A percentile compares a stretch with the other conserved stretches of the same genome.
Evolutionary conservation across 2,329 filamentous ascomycete species (phyloP).

Genomic region (Akanthomyces lecanii): DNA sequence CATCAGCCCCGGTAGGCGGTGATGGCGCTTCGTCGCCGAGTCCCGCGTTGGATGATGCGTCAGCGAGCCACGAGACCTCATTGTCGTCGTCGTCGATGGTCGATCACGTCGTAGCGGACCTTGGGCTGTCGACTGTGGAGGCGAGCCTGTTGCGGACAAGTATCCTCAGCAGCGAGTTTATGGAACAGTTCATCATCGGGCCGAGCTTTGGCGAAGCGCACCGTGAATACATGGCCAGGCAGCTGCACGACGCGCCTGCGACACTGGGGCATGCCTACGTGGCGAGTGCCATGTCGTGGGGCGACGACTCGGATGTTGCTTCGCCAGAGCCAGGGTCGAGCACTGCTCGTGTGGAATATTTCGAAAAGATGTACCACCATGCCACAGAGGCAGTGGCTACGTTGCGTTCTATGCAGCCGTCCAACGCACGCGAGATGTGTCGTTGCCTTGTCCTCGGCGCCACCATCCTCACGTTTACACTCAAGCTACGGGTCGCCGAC

Average conservation of each 20-base stretch:
- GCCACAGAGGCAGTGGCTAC: conserved; percentile 21
- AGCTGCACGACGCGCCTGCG: conserved; percentile 16
- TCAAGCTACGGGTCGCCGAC: conserved; percentile 18
- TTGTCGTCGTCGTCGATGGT: background rate
- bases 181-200: conserved; percentile 22
- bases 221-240: conserved; percentile 19
- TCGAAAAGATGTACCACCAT: conserved; percentile 16
- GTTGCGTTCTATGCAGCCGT: conserved; percentile 19
- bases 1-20: background rate
- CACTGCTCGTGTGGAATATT: background rate
- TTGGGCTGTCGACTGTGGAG: background rate
- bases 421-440: conserved; percentile 15
- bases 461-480: conserved; percentile 22
- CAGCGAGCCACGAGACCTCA: background rate
- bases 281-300: conserved; percentile 20
- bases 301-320: background rate
- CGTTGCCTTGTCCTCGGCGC: conserved; percentile 22
- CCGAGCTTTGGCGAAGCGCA: conserved; percentile 23
- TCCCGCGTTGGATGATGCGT: too few relatives aligned
- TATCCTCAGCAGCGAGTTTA: conserved; percentile 17
- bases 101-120: background rate
- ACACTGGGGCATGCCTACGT: conserved; percentile 20
- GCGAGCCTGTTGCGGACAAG: conserved; percentile 16
- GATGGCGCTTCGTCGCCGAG: too few relatives aligned
- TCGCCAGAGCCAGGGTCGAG: background rate